Evolutionary conservation across 225 moss, liverwort and hornwort species (phyloP).

Genomic region (Lunularia cruciata): DNA sequence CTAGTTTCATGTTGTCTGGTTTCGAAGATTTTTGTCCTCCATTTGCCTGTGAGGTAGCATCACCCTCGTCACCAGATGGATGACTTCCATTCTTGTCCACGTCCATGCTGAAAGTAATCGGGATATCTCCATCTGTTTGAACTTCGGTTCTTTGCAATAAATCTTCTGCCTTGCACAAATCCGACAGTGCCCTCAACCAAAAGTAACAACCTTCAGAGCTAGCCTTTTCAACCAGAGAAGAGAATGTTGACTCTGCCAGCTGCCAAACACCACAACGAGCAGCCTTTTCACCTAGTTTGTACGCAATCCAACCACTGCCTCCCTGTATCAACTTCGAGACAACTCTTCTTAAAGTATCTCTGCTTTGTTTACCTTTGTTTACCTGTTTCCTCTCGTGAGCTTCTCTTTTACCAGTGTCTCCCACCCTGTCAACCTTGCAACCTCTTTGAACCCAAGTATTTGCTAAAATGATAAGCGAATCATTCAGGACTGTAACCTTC

Average conservation of each 20-base stretch:
- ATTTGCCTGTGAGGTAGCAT: background rate
- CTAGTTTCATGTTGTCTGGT: slow-evolving; percentile 16
- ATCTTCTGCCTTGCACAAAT: slow-evolving; percentile 36
- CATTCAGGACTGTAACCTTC: slow-evolving; percentile 31
- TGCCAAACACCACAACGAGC: slow-evolving; percentile 37
- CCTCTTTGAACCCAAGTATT: slow-evolving; percentile 13
- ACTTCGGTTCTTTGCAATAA: slow-evolving; percentile 18
- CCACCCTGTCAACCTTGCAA: background rate
- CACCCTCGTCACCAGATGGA: background rate
- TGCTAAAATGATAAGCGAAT: slow-evolving; percentile 12
- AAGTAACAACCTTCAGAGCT: slow-evolving; percentile 51
- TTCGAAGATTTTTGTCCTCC: background rate
- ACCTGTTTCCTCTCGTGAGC: slow-evolving; percentile 2
- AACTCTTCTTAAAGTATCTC: slow-evolving; percentile 8
- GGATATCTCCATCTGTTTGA: background rate
- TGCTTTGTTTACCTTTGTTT: slow-evolving; percentile 20
- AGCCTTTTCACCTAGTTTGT: slow-evolving; percentile 40
- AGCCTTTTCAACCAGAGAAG: slow-evolving; percentile 34
- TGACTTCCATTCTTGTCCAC: background rate
- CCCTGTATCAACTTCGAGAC: slow-evolving; percentile 24
- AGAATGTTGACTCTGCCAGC: slow-evolving; percentile 30
- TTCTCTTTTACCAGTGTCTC: background rate
- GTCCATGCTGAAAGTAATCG: slow-evolving; percentile 1
- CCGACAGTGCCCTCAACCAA: slow-evolving; percentile 41
- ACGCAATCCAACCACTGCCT: slow-evolving; percentile 26